These are phyloP conservation scores for Mortierella sp. DNA, from an alignment of 371 early-diverging fungal genomes.

Conservation along the genomic window DNA sequence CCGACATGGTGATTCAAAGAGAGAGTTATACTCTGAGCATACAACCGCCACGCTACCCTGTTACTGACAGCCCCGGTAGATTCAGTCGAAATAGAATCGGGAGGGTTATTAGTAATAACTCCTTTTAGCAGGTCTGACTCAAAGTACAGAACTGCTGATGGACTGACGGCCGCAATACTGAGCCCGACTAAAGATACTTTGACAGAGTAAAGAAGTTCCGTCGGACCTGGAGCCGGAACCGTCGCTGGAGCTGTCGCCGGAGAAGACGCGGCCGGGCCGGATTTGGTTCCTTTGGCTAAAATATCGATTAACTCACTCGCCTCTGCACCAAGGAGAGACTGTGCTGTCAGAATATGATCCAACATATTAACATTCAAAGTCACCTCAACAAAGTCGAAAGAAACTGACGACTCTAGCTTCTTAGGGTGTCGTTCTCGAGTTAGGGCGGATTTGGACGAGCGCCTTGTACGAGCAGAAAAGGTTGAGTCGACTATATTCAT, in stretches of 20 bases:
- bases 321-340: slow-evolving; percentile 82
- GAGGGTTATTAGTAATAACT: slow-evolving; percentile 64
- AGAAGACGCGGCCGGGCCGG: slow-evolving; percentile 13
- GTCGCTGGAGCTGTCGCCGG: background rate
- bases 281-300: slow-evolving; percentile 59
- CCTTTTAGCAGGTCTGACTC: slow-evolving; percentile 77
- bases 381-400: slow-evolving; percentile 76
- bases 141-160: slow-evolving; percentile 73
- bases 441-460: slow-evolving; percentile 37
- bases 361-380: slow-evolving; percentile 78
- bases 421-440: slow-evolving; percentile 50
- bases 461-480: slow-evolving; percentile 25
- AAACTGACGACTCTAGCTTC: slow-evolving; percentile 66
- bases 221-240: background rate
- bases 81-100: slow-evolving; percentile 20
- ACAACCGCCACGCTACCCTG: slow-evolving; percentile 66
- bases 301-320: slow-evolving; percentile 83
- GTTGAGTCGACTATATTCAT: slow-evolving; percentile 48
- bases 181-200: slow-evolving; percentile 76
- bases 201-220: slow-evolving; percentile 63
- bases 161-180: slow-evolving; percentile 75
- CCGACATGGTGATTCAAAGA: slow-evolving; percentile 71
- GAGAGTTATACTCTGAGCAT: slow-evolving; percentile 67
- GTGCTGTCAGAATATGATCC: slow-evolving; percentile 83
- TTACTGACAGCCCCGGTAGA: slow-evolving; percentile 19